A percentile compares a stretch with the other conserved stretches of the same genome.
These are phyloP conservation scores for Heteromeles arbutifolia DNA, from an alignment of 306 rosid species.

Conservation along the genomic window DNA sequence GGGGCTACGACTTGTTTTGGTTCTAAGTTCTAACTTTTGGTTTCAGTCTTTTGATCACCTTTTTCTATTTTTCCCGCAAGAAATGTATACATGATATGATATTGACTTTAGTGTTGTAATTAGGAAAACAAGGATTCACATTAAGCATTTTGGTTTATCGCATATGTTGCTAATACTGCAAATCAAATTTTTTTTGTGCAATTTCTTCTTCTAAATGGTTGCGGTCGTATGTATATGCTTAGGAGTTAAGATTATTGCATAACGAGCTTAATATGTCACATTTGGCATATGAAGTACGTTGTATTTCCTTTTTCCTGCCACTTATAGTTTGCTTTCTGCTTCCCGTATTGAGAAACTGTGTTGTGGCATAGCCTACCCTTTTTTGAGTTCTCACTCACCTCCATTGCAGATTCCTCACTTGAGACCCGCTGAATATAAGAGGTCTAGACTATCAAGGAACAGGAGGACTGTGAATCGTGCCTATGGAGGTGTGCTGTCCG, in stretches of 20 bases:
- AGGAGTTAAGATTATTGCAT: neutral
- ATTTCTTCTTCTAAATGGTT: neutral
- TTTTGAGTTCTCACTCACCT: neutral
- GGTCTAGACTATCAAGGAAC: constrained; percentile 67
- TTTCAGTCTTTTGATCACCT: neutral
- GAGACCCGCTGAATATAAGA: constrained; percentile 68
- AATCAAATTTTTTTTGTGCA: neutral
- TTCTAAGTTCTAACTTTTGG: neutral
- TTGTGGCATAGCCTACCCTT: neutral
- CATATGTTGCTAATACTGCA: neutral
- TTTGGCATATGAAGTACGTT: neutral
- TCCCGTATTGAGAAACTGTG: neutral
- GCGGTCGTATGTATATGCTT: neutral
- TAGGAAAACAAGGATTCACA: neutral
- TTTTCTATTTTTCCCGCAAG: neutral
- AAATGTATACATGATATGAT: neutral
- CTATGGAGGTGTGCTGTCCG: constrained; percentile 69
- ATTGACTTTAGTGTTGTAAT: neutral
- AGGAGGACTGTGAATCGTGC: constrained; percentile 70
- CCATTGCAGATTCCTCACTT: constrained; percentile 65
- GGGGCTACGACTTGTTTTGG: neutral
- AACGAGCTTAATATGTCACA: neutral
- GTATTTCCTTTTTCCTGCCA: neutral
- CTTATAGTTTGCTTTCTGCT: neutral
- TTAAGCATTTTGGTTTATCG: neutral